Evolutionary conservation across 2,329 filamentous ascomycete species (phyloP).

Genomic region (Atkinsonella hypoxylon): DNA sequence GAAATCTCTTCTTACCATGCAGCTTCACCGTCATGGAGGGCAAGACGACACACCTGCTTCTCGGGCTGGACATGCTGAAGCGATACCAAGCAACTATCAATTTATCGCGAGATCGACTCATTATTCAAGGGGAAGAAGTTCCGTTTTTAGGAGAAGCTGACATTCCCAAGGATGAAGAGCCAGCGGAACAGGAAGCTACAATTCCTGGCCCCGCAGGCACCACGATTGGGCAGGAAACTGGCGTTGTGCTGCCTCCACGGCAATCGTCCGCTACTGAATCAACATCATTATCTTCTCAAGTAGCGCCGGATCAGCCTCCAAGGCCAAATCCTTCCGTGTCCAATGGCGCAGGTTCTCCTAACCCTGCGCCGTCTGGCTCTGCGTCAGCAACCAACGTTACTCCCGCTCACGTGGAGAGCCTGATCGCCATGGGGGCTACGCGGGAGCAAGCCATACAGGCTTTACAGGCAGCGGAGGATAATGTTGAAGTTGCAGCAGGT

Average conservation of each 20-base stretch:
- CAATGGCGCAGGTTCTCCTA: constrained; percentile 11
- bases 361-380: constrained; percentile 14
- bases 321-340: constrained; percentile 9
- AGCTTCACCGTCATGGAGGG: constrained; percentile 99
- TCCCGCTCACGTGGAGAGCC: constrained; percentile 59
- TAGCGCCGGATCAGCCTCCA: constrained; percentile 12
- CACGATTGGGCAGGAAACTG: constrained; percentile 71
- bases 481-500: constrained; percentile 52
- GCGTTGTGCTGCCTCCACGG: constrained; percentile 46
- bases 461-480: constrained; percentile 69
- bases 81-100: constrained; percentile 91
- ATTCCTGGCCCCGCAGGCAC: constrained; percentile 81
- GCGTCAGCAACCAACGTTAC: constrained; percentile 25
- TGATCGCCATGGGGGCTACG: constrained; percentile 67
- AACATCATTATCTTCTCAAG: constrained; percentile 3
- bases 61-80: constrained; percentile 95
- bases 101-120: constrained; percentile 67
- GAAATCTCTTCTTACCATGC: constrained; percentile 74
- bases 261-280: constrained; percentile 11
- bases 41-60: constrained; percentile 84
- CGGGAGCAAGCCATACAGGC: constrained; percentile 67
- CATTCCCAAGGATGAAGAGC: constrained; percentile 77
- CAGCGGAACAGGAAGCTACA: constrained; percentile 65
- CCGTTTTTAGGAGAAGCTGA: constrained; percentile 86
- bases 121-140: constrained; percentile 81